Conservation (phyloP, 331 rosid species). For the Acacia pycnantha region DNA sequence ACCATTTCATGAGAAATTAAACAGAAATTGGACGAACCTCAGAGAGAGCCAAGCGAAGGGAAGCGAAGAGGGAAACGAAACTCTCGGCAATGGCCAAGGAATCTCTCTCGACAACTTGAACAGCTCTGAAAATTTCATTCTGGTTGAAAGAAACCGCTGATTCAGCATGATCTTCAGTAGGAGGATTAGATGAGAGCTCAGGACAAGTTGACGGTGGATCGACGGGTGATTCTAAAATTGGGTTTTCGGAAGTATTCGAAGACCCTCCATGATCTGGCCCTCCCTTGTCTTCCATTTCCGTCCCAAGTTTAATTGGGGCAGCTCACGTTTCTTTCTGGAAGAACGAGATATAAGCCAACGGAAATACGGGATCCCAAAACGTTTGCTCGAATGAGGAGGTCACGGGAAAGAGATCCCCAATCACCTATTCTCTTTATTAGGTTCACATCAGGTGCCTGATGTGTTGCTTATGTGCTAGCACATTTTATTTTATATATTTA, state of each 20-base stretch:
- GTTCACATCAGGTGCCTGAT: too few species aligned
- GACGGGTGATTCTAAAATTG: constrained; percentile 22
- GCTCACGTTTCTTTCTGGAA: not conserved
- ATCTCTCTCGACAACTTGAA: constrained; percentile 75
- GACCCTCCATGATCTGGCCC: constrained; percentile 6
- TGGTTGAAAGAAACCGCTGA: constrained; percentile 35
- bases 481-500: too few species aligned
- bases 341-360: too few species aligned
- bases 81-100: constrained; percentile 73
- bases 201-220: constrained; percentile 23
- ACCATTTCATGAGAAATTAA: not conserved
- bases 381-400: too few species aligned
- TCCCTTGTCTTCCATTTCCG: constrained; percentile 37
- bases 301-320: constrained; percentile 18
- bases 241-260: constrained; percentile 35
- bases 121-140: constrained; percentile 54
- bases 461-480: too few species aligned
- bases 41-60: constrained; percentile 76
- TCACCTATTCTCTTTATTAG: too few species aligned
- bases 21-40: constrained; percentile 37
- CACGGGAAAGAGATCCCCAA: too few species aligned
- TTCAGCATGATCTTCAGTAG: constrained; percentile 26
- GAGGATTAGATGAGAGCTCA: constrained; percentile 1
- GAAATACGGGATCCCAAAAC: too few species aligned
- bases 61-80: constrained; percentile 74